phyloP scores from a whole-genome alignment of 2,329 filamentous ascomycete species.

The Metarhizium album region DNA sequence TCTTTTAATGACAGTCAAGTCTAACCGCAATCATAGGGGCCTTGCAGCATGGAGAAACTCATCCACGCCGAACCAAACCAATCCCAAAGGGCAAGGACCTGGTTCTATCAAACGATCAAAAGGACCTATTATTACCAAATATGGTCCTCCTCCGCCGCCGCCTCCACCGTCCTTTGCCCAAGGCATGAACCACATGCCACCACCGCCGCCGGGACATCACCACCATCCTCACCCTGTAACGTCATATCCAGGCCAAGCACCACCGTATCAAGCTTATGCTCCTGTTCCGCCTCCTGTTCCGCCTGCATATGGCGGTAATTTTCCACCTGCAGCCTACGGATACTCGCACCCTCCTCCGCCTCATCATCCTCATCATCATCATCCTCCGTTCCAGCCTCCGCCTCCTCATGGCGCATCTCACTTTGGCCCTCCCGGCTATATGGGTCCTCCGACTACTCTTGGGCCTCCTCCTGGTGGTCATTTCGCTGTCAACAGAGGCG shows the following conservation, averaged over 20 bases:
- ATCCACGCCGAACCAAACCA: constrained; percentile 16
- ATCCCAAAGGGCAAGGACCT: constrained; percentile 18
- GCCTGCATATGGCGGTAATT: constrained; percentile 12
- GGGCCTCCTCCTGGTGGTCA: constrained; percentile 5
- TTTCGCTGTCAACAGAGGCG: neutral
- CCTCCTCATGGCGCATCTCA: constrained; percentile 11
- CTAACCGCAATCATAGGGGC: constrained; percentile 17
- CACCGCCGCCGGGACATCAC: constrained; percentile 16
- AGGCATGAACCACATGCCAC: constrained; percentile 11
- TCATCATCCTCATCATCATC: constrained; percentile 14
- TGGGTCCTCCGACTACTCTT: constrained; percentile 6
- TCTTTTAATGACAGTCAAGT: constrained; percentile 3
- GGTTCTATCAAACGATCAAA: constrained; percentile 20
- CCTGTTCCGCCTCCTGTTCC: constrained; percentile 2
- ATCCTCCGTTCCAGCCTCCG: constrained; percentile 13
- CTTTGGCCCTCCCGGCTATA: constrained; percentile 9
- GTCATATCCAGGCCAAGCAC: constrained; percentile 15
- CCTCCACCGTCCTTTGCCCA: constrained; percentile 6
- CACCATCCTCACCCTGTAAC: constrained; percentile 10
- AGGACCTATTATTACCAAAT: constrained; percentile 26
- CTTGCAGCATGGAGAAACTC: constrained; percentile 26
- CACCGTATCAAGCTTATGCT: constrained; percentile 16
- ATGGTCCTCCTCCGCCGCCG: constrained; percentile 14
- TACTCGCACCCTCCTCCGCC: constrained; percentile 11
- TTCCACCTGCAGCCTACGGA: constrained; percentile 14